Evolutionary conservation across 1,284 basidiomycete genomes (phyloP), one percentile per base, ranked within the genome.

Genomic region (Apiotrichum montevideense): DNA sequence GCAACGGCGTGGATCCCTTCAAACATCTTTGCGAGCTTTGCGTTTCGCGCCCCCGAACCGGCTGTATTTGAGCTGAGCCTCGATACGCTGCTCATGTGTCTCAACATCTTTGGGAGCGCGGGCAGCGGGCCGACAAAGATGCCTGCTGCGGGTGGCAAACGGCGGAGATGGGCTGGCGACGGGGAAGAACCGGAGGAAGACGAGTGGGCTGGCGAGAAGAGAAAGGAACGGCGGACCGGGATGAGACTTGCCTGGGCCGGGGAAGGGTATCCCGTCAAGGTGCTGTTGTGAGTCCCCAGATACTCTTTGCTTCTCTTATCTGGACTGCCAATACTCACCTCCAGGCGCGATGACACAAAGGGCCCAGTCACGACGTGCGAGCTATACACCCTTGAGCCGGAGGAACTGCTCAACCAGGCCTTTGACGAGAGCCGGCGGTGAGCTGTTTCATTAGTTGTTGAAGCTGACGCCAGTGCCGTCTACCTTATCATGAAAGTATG

Each of bases 301-400:
- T 29, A 3, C 3, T 29, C 3, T 29, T 2, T 29, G 29, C 29
- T 29, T 29, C 29, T 29, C 29, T 29, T 29, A 29, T 29, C 29
- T 29, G 29, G 29, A 29, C 29, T 29, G 3, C 3, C 3, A 29
- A 3, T 47, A 6, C 52, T 55, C 32, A 32, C 43, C n/a, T 52
- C 39, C 62, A 95, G 92, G 52, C 85, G 88, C 32, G 91, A 95
- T 71, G 89, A 91, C 59, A 80, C 84, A 0, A 80, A 81, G 55
- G 91, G 90, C 1, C 92, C 92, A 0, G 90, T 86, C 0, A 94
- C 93, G 6, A 87, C 83, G 14, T 96, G 92, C 73, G 87, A 94
- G 71, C 85, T 98, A 56, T 83, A 84, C 29, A 91, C 91, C 0
- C 88, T 87, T 64, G 89, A 92, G 52, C 84, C 90, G 2, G 90